These are phyloP conservation scores for Auxenochlorella pyrenoidosa DNA, from an alignment of 139 green algal species.

Conservation along the genomic window DNA sequence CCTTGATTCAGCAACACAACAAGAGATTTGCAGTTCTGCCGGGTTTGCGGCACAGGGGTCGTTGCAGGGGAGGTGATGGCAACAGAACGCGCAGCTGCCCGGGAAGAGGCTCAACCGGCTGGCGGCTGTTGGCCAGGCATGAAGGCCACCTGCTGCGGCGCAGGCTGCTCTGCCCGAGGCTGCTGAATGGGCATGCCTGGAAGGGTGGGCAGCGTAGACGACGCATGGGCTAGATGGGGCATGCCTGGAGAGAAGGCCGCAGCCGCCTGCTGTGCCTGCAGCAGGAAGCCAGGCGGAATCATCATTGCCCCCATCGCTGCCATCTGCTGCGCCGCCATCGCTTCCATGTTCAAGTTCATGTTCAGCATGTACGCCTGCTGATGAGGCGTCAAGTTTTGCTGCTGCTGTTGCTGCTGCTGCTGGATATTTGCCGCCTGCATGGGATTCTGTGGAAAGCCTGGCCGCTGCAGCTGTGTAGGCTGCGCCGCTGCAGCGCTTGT, in stretches of 20 bases:
- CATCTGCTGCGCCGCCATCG: background rate
- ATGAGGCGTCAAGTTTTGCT: background rate
- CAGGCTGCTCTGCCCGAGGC: background rate
- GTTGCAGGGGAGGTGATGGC: too few species aligned
- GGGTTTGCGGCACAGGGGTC: too few species aligned
- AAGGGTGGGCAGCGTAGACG: background rate
- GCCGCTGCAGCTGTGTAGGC: background rate
- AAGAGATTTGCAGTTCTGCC: too few species aligned
- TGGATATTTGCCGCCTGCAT: background rate
- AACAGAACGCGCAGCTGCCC: too few species aligned
- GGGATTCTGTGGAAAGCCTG: too few species aligned
- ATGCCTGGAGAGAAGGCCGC: background rate
- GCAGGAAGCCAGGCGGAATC: background rate
- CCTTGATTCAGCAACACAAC: too few species aligned
- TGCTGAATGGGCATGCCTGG: background rate
- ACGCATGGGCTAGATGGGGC: background rate
- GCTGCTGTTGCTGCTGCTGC: conserved; percentile 20
- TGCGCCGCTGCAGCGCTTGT: background rate
- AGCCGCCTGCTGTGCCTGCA: background rate
- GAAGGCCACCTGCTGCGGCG: background rate
- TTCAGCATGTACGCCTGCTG: conserved; percentile 6
- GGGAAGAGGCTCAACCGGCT: too few species aligned
- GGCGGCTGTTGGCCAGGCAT: background rate
- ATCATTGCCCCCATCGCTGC: background rate
- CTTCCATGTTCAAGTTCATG: conserved; percentile 5